phyloP scores from a whole-genome alignment of 495 filamentous ascomycete species.

The Cercophora sp. region DNA sequence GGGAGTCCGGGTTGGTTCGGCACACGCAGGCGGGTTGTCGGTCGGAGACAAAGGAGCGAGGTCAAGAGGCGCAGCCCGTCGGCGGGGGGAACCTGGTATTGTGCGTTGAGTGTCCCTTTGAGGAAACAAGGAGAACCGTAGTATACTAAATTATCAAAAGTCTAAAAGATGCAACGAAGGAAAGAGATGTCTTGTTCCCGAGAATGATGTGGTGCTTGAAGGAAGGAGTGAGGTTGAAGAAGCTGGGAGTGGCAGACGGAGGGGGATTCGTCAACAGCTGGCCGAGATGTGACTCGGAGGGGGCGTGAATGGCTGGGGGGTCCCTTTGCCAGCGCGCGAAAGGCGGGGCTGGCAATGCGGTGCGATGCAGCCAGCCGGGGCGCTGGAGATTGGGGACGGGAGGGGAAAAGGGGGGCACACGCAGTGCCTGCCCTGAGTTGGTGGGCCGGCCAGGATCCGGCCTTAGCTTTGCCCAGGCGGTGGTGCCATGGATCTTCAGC shows the following conservation, averaged over 20 bases:
- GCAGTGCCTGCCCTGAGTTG: slow-evolving; percentile 6
- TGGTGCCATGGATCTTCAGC: too few relatives aligned
- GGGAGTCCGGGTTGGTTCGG: too few relatives aligned
- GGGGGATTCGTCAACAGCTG: background rate
- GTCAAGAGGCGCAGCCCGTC: slow-evolving; percentile 1
- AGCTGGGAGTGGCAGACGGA: background rate
- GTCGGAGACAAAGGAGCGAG: slow-evolving; percentile 8
- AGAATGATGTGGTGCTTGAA: background rate
- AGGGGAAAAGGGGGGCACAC: slow-evolving; percentile 3
- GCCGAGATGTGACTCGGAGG: slow-evolving; percentile 6
- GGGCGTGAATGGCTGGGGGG: slow-evolving; percentile 6
- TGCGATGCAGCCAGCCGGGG: background rate
- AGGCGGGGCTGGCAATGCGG: slow-evolving; percentile 9
- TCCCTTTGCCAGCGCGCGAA: background rate
- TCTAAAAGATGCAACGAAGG: background rate
- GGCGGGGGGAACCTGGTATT: background rate
- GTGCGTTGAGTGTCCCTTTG: too few relatives aligned
- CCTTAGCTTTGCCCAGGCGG: too few relatives aligned
- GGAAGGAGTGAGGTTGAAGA: background rate
- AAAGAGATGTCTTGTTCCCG: background rate
- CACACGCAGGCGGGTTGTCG: too few relatives aligned
- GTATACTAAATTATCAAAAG: background rate
- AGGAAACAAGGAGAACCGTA: background rate
- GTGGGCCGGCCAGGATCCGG: too few relatives aligned
- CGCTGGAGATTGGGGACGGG: background rate